Conservation (phyloP, 2,329 filamentous ascomycete genomes). For the Hymenoscyphus fructigenus region DNA sequence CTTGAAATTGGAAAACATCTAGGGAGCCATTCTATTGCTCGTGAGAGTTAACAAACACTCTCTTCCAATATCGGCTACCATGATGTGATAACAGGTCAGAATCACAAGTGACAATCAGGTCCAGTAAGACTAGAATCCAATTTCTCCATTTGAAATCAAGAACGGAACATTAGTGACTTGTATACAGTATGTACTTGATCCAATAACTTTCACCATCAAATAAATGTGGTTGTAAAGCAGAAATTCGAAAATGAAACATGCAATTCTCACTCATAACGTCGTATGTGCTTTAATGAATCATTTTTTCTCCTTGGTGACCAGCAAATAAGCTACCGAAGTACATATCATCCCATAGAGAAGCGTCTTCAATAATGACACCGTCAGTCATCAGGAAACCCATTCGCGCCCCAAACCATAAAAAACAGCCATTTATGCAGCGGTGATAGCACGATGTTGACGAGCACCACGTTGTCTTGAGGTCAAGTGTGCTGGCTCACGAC, state of each 20-base stretch:
- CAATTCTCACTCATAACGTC: conserved; percentile 3
- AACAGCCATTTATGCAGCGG: conserved; percentile 54
- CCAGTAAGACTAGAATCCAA: no score
- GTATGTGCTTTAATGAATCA: conserved; percentile 17
- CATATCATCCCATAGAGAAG: conserved; percentile 30
- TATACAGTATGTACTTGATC: not conserved
- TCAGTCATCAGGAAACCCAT: conserved; percentile 31
- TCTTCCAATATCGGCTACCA: no score
- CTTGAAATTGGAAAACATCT: no score
- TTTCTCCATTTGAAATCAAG: not conserved
- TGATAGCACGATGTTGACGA: conserved; percentile 63
- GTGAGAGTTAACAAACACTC: no score
- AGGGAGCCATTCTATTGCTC: no score
- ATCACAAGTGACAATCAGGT: no score
- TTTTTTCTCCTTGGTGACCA: conserved; percentile 29
- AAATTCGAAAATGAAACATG: not conserved
- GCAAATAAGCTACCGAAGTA: conserved; percentile 35
- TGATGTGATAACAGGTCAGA: no score
- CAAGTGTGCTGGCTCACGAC: conserved; percentile 67
- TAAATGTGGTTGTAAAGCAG: not conserved
- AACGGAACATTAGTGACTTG: not conserved
- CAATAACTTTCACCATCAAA: not conserved
- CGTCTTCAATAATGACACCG: conserved; percentile 27
- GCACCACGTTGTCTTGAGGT: conserved; percentile 89
- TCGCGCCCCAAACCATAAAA: conserved; percentile 32